Conservation (phyloP, 768 basidiomycete genomes). For the Leccinum ochraceum region DNA sequence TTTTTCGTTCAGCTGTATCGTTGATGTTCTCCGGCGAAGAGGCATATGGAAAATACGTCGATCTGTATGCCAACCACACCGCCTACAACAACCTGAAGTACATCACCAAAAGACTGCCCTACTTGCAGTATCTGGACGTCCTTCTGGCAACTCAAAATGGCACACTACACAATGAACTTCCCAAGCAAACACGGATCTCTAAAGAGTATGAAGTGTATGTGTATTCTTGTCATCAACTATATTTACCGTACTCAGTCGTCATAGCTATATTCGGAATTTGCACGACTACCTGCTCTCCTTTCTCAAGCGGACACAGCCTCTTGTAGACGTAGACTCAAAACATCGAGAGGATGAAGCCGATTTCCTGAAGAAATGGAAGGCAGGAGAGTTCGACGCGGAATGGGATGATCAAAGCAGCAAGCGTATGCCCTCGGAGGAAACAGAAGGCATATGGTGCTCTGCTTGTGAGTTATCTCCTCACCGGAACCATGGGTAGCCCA, state of each 20-base stretch:
- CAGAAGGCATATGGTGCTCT: conserved; percentile 86
- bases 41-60: conserved; percentile 91
- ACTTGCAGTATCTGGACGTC: conserved; percentile 91
- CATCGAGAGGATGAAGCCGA: conserved; percentile 63
- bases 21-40: conserved; percentile 96
- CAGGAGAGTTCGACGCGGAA: conserved; percentile 60
- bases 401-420: conserved; percentile 66
- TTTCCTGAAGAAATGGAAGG: conserved; percentile 82
- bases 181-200: conserved; percentile 63
- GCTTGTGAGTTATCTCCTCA: conserved; percentile 64
- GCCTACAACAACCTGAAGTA: conserved; percentile 89
- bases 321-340: conserved; percentile 72
- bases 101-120: conserved; percentile 79
- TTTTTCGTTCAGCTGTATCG: conserved; percentile 57
- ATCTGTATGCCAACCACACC: conserved; percentile 86
- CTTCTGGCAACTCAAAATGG: conserved; percentile 66
- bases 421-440: conserved; percentile 41
- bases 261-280: conserved; percentile 81
- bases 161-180: conserved; percentile 65
- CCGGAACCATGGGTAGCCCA: conserved; percentile 1
- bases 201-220: conserved; percentile 82
- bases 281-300: conserved; percentile 87
- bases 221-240: conserved; percentile 1
- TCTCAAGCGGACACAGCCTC: conserved; percentile 78
- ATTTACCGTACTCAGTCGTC: conserved; percentile 12